A percentile compares a stretch with the other conserved stretches of the same genome.
Conservation (phyloP, 495 filamentous ascomycete species). For the Bryoglossum gracile region DNA sequence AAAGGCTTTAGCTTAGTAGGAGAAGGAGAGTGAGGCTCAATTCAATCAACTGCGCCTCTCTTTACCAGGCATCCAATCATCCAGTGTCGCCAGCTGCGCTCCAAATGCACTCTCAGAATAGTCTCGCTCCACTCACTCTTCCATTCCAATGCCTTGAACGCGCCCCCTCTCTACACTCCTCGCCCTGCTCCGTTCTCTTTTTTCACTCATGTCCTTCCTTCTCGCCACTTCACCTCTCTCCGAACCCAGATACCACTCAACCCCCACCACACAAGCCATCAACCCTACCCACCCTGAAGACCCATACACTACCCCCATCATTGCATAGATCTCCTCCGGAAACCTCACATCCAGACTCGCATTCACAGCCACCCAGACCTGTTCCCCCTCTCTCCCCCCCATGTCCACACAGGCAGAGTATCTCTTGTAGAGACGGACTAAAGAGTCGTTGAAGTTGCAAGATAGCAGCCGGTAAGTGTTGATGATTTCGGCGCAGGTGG, state of each 20-base stretch:
- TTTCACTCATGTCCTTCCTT: too few relatives aligned
- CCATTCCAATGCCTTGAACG: too few relatives aligned
- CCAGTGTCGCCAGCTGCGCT: too few relatives aligned
- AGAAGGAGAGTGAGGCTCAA: too few relatives aligned
- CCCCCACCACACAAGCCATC: neutral
- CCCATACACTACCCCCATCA: constrained; percentile 2
- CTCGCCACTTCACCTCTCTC: neutral
- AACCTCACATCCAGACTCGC: neutral
- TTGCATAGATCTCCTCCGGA: constrained; percentile 4
- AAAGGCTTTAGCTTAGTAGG: too few relatives aligned
- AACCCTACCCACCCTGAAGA: neutral
- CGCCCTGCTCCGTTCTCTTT: too few relatives aligned
- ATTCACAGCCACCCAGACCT: constrained; percentile 1
- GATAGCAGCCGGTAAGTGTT: neutral
- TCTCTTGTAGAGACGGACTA: neutral
- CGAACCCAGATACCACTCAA: constrained; percentile 2
- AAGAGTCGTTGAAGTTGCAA: neutral
- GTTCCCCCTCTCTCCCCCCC: neutral
- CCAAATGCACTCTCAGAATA: too few relatives aligned
- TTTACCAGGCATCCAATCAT: too few relatives aligned
- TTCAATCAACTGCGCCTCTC: too few relatives aligned
- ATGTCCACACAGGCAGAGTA: neutral
- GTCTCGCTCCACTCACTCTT: too few relatives aligned
- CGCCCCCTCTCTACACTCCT: too few relatives aligned
- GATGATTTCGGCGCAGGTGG: neutral